Evolutionary conservation across 2,329 filamentous ascomycete genomes (phyloP), one percentile per base, ranked within the genome.

Genomic region (Colletotrichum eleusines): DNA sequence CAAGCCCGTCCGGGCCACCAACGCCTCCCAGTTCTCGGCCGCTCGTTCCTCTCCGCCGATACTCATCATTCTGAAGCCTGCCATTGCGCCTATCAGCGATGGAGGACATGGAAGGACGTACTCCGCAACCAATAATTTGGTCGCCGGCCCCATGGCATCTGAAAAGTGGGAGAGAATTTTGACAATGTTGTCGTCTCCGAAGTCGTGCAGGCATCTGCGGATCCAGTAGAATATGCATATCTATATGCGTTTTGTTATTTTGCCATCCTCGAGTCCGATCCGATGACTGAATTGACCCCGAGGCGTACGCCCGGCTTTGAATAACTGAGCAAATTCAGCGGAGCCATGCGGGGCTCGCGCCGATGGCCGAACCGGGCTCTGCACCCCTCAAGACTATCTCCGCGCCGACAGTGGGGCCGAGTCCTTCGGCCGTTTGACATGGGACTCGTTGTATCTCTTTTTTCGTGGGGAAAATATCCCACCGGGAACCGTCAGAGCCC

Each of bases 141-240:
- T 81, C 40, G 81, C 79, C 0, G 58, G 23, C 12, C 74, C 76
- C 76, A 81, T 77, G 11, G 80, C 79, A 5, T 73, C 71, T 3
- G 74, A 66, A 5, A 81, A 59, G 3, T 75, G 76, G 51, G 74
- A 62, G 7, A 83, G 74, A 1, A 82, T 81, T 28, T 73, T 61
- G 1, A 77, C 75, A 33, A 75, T 77, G 18, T 76, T 76, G 1
- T 76, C 74, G 62, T 82, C 80, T 28, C 76, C 72, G 67, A 81
- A 83, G 65, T 83, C 78, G 67, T 83, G 81, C 1, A 83, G 76
- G 53, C 78, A 79, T 8, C 79, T 77, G 61, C 76, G 76, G 65
- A 80, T 79, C 74, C 76, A 79, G 73, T 83, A 83, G 16, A 81
- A 72, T 31, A 66, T 20, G 81, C 81, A 5, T n/a, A n/a, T 77